These are phyloP conservation scores for Pythium sp. DNA, from an alignment of 352 stramenopile genomes.

Conservation along the genomic window DNA sequence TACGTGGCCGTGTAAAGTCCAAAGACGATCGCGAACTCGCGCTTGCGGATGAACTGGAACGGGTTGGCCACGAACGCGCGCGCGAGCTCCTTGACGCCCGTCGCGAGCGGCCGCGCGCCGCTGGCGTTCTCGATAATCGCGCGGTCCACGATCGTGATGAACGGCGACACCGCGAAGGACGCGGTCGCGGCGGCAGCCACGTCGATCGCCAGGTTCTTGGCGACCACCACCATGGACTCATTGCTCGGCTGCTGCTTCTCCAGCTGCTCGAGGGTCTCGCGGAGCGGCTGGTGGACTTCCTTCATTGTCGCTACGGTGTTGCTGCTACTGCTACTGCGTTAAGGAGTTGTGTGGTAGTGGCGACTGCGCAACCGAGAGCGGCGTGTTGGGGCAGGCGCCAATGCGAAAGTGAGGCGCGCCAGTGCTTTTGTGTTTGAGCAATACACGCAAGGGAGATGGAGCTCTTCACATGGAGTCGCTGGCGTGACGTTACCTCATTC, in stretches of 20 bases:
- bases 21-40: slow-evolving; percentile 89
- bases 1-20: slow-evolving; percentile 90
- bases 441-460: slow-evolving; percentile 10
- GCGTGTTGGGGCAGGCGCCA: not conserved
- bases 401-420: slow-evolving; percentile 3
- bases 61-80: slow-evolving; percentile 60
- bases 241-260: slow-evolving; percentile 15
- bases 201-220: slow-evolving; percentile 53
- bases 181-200: slow-evolving; percentile 53
- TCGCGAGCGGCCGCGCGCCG: slow-evolving; percentile 56
- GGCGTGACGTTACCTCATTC: not conserved
- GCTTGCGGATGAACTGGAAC: slow-evolving; percentile 78
- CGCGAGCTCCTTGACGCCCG: slow-evolving; percentile 64
- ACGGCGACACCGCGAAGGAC: slow-evolving; percentile 76
- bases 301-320: slow-evolving; percentile 8
- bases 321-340: not conserved
- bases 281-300: slow-evolving; percentile 7
- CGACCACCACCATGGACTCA: slow-evolving; percentile 24
- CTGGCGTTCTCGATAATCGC: slow-evolving; percentile 90
- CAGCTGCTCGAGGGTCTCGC: not conserved
- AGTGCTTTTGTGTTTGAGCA: slow-evolving; percentile 15
- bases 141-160: slow-evolving; percentile 89
- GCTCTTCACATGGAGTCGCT: not conserved
- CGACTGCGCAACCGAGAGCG: not conserved
- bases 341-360: not conserved